Evolutionary conservation across 2,329 filamentous ascomycete species (phyloP), one percentile per base, ranked within the genome.

Genomic region (Cercospora citrullina): DNA sequence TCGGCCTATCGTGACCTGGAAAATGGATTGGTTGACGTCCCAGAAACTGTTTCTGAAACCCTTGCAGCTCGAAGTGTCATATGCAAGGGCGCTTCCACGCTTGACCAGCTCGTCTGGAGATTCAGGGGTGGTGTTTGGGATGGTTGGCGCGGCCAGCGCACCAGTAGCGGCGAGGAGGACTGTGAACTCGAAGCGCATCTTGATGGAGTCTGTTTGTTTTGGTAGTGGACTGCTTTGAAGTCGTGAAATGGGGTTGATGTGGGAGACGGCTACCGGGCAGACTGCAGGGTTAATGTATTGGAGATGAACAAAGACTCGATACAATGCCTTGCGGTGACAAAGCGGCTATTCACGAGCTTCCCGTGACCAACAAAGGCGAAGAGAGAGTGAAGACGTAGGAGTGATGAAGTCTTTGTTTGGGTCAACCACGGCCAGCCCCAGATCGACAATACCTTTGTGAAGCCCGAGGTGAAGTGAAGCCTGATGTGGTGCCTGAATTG

Each of bases 61-160:
- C 10, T 21, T 36, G 65, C 70, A 72, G 7, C 45, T 66, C 4
- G 65, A 61, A n/a, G 62, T 58, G n/a, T 68, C 57, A 5, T 45
- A 14, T 9, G 63, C 48, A 23, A 68, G 28, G 7, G 31, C 39
- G 23, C 21, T 36, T 30, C 63, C 45, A 2, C 63, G 63, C 36
- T 53, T 16, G 36, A 63, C 51, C n/a, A 66, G 45, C 51, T 64
- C 45, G 26, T 51, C 12, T 21, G 36, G 30, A 3, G 48, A 14
- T 36, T 63, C 58, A 61, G 48, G 45, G 3, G 66, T 63, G n/a
- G 45, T 30, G 30, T 59, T 26, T 26, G 30, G 26, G 9, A 51
- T 23, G 12, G 57, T 9, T 30, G 65, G 65, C 23, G 69, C 69
- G 58, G 69, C 69, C 69, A 72, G 68, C 65, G 69, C 70, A 30